These are phyloP conservation scores for Lantana camara DNA, from an alignment of 257 asterid genomes.

Conservation along the genomic window DNA sequence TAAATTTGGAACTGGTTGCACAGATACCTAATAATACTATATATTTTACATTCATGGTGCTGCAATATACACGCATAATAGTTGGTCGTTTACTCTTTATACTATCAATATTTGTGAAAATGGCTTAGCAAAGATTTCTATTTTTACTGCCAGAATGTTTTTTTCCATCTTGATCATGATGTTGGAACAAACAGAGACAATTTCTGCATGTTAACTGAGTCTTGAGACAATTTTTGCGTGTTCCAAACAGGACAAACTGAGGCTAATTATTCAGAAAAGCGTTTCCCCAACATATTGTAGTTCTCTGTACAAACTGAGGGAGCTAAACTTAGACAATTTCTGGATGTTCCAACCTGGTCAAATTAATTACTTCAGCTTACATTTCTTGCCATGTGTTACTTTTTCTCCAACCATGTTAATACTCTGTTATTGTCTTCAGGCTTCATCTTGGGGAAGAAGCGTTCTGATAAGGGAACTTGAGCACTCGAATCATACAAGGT, in stretches of 20 bases:
- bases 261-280: too few species aligned
- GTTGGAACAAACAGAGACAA: too few species aligned
- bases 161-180: too few species aligned
- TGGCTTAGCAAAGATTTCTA: too few species aligned
- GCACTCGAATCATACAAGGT: too few species aligned
- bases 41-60: not conserved
- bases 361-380: not conserved
- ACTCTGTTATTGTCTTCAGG: conserved; percentile 45
- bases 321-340: not conserved
- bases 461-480: conserved; percentile 33
- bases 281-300: not conserved
- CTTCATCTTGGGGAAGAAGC: conserved; percentile 69
- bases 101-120: too few species aligned
- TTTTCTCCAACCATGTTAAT: not conserved
- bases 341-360: not conserved
- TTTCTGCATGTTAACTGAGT: too few species aligned
- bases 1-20: not conserved
- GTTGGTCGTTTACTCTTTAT: too few species aligned
- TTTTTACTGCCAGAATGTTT: too few species aligned
- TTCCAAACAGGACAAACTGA: too few species aligned
- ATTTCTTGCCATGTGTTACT: not conserved
- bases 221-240: too few species aligned
- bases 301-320: not conserved
- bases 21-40: not conserved
- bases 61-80: not conserved